Evolutionary conservation across 2,329 filamentous ascomycete species (phyloP).

Genomic region (Botrytis galanthina): DNA sequence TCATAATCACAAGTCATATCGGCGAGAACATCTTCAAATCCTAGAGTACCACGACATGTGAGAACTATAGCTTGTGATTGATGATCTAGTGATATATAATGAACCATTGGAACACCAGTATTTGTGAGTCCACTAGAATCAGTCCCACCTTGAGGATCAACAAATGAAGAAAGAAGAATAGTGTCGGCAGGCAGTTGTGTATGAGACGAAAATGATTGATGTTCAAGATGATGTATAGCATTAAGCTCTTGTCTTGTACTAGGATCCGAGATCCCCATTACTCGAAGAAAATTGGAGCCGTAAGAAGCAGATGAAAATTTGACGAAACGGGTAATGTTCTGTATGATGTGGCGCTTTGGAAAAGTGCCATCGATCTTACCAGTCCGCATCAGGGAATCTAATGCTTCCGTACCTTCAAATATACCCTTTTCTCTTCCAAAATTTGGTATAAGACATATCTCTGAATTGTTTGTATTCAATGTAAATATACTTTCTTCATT

Average conservation of each 20-base stretch:
- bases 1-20: constrained; percentile 59
- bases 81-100: constrained; percentile 56
- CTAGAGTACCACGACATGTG: constrained; percentile 54
- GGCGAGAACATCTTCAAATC: constrained; percentile 56
- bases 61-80: constrained; percentile 55
- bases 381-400: constrained; percentile 40
- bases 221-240: constrained; percentile 50
- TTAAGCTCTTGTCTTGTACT: constrained; percentile 40
- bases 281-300: constrained; percentile 60
- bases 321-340: constrained; percentile 64
- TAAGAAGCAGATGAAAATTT: constrained; percentile 66
- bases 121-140: constrained; percentile 50
- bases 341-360: constrained; percentile 56
- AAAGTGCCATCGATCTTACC: constrained; percentile 59
- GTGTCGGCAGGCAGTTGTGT: constrained; percentile 57
- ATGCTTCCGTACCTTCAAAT: constrained; percentile 32
- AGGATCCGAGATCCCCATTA: constrained; percentile 60
- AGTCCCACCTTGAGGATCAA: constrained; percentile 53
- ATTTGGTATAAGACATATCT: constrained; percentile 34
- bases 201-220: constrained; percentile 62
- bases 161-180: constrained; percentile 55
- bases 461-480: constrained; percentile 48
- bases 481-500: constrained; percentile 56
- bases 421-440: constrained; percentile 37
- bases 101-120: constrained; percentile 53